phyloP scores from a whole-genome alignment of 371 early-diverging fungal species.

The Funneliformis caledonium region DNA sequence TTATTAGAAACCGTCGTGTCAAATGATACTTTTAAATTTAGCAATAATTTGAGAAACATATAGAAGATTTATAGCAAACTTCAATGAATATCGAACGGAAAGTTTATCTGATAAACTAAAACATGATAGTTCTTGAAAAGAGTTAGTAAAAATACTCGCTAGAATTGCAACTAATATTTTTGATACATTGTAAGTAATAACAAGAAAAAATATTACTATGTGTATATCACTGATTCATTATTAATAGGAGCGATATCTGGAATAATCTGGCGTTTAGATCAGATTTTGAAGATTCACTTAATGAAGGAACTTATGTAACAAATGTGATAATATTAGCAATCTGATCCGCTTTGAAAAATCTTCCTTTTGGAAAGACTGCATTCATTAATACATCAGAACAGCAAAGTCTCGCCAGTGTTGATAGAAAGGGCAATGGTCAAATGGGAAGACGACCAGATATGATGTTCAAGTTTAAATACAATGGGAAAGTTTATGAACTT shows the following conservation, averaged over 20 bases:
- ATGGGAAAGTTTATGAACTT: slow-evolving; percentile 15
- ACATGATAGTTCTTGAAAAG: slow-evolving; percentile 27
- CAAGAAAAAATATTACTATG: not conserved
- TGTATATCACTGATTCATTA: not conserved
- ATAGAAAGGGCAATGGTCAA: slow-evolving; percentile 23
- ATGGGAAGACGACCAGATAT: slow-evolving; percentile 23
- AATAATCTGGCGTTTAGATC: slow-evolving; percentile 26
- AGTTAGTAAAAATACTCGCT: not conserved
- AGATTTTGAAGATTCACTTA: slow-evolving; percentile 17
- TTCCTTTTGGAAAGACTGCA: slow-evolving; percentile 18
- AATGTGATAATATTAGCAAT: slow-evolving; percentile 27
- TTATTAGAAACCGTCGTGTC: not conserved
- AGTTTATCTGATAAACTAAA: not conserved
- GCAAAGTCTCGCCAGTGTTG: slow-evolving; percentile 29
- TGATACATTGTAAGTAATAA: slow-evolving; percentile 25
- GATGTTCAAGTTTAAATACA: slow-evolving; percentile 23
- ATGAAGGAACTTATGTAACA: slow-evolving; percentile 29
- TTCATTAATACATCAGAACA: slow-evolving; percentile 29
- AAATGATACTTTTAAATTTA: too few relatives aligned
- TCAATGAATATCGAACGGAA: too few relatives aligned
- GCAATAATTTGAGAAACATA: too few relatives aligned
- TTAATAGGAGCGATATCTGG: slow-evolving; percentile 15
- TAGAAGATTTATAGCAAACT: too few relatives aligned
- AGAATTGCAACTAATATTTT: not conserved
- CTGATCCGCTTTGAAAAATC: too few relatives aligned